Conservation (phyloP, 2,329 filamentous ascomycete species). For the Parasarocladium wereldwijsianum region DNA sequence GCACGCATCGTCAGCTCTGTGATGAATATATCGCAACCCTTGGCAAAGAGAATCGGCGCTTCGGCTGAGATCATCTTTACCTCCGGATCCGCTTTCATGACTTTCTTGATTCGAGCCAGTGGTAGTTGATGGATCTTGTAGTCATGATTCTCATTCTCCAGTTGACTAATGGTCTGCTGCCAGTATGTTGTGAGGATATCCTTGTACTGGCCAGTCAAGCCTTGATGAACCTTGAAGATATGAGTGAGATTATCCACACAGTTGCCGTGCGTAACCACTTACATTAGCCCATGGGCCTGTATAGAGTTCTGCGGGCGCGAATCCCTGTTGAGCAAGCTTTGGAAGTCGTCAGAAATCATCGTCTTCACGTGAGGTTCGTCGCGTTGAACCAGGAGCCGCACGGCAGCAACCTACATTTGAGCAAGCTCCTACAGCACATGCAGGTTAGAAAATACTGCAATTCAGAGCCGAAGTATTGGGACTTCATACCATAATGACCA, state of each 20-base stretch:
- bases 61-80: conserved; percentile 99
- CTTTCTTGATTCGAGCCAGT: conserved; percentile 97
- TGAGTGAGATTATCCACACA: conserved; percentile 1
- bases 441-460: conserved; percentile 10
- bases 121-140: conserved; percentile 97
- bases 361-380: background rate
- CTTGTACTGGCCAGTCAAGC: conserved; percentile 79
- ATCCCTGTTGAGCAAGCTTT: conserved; percentile 74
- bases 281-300: conserved; percentile 93
- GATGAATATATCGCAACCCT: conserved; percentile 98
- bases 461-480: too few relatives aligned
- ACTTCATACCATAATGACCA: conserved; percentile 62
- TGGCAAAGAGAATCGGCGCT: conserved; percentile 93
- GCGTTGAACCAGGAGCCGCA: background rate
- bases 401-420: conserved; percentile 22
- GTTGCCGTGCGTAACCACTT: conserved; percentile 17
- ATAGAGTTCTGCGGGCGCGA: conserved; percentile 85
- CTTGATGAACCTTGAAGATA: conserved; percentile 68
- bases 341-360: conserved; percentile 7
- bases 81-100: conserved; percentile 98
- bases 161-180: conserved; percentile 94
- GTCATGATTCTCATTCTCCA: conserved; percentile 90
- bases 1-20: conserved; percentile 98
- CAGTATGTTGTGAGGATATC: conserved; percentile 98
- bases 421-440: conserved; percentile 27